A percentile compares a stretch with the other conserved stretches of the same genome.
phyloP scores from a whole-genome alignment of 73 alveolate genomes.

The Uronychia setigera region DNA sequence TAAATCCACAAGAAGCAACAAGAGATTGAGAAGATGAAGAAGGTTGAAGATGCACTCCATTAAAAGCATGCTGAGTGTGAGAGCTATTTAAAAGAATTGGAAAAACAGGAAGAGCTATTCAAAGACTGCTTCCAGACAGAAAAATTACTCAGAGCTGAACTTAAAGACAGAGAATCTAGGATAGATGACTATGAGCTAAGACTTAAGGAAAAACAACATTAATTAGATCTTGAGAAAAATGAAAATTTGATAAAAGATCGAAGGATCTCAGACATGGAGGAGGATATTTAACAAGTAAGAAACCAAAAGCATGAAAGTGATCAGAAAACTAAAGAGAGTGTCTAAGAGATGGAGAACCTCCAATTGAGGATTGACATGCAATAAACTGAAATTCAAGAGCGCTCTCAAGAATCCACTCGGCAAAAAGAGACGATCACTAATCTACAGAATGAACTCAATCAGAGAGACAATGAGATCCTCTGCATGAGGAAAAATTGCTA shows the following conservation, averaged over 20 bases:
- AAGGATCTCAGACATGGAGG: neutral
- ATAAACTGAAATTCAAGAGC: neutral
- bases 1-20: too few relatives aligned
- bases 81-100: too few relatives aligned
- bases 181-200: neutral
- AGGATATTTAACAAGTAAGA: neutral
- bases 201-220: neutral
- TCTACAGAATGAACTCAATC: neutral
- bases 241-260: neutral
- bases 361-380: neutral
- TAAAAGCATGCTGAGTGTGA: too few relatives aligned
- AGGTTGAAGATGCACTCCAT: too few relatives aligned
- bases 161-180: neutral
- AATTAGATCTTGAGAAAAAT: neutral
- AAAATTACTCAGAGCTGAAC: neutral
- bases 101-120: too few relatives aligned
- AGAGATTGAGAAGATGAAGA: too few relatives aligned
- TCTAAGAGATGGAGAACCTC: neutral
- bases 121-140: too few relatives aligned
- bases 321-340: neutral
- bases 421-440: neutral
- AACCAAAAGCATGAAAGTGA: neutral
- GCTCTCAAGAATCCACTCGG: neutral
- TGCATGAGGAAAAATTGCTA: neutral
- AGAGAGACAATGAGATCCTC: neutral